phyloP scores from a whole-genome alignment of 768 basidiomycete genomes.

The Hypholoma sublateritium region DNA sequence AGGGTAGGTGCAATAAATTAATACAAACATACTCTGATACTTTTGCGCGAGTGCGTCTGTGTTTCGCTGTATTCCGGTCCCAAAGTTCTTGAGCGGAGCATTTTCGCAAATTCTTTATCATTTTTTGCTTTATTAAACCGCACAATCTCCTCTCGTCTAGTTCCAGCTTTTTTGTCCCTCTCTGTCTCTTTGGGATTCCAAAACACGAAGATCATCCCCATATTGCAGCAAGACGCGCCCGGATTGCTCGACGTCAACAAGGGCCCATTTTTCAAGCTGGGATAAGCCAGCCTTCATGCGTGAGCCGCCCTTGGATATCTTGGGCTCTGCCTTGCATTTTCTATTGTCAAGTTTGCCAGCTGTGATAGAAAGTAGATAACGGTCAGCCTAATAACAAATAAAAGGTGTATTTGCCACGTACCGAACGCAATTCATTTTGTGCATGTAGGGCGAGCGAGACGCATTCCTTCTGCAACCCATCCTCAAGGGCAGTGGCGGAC shows the following conservation, averaged over 20 bases:
- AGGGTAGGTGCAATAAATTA: background rate
- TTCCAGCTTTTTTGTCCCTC: conserved; percentile 60
- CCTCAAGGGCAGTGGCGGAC: conserved; percentile 30
- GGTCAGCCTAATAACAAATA: background rate
- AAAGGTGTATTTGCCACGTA: conserved; percentile 23
- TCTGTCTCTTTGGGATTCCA: conserved; percentile 43
- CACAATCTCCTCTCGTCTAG: conserved; percentile 79
- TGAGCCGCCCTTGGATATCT: conserved; percentile 34
- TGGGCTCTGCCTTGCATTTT: background rate
- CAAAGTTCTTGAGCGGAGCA: conserved; percentile 73
- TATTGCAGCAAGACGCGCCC: conserved; percentile 46
- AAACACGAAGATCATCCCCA: conserved; percentile 49
- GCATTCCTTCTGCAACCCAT: conserved; percentile 73
- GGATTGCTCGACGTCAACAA: conserved; percentile 54
- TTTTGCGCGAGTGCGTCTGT: conserved; percentile 72
- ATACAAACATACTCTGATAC: conserved; percentile 67
- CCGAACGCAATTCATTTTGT: conserved; percentile 53
- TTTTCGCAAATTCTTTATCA: conserved; percentile 78
- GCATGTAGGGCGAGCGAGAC: conserved; percentile 36
- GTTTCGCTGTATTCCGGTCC: conserved; percentile 87
- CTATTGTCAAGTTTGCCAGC: no score
- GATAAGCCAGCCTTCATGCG: conserved; percentile 46
- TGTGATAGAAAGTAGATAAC: background rate
- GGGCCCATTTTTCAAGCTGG: conserved; percentile 49
- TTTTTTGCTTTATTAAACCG: conserved; percentile 77